phyloP scores from a whole-genome alignment of 352 stramenopile species.

The Bremia lactucae region DNA sequence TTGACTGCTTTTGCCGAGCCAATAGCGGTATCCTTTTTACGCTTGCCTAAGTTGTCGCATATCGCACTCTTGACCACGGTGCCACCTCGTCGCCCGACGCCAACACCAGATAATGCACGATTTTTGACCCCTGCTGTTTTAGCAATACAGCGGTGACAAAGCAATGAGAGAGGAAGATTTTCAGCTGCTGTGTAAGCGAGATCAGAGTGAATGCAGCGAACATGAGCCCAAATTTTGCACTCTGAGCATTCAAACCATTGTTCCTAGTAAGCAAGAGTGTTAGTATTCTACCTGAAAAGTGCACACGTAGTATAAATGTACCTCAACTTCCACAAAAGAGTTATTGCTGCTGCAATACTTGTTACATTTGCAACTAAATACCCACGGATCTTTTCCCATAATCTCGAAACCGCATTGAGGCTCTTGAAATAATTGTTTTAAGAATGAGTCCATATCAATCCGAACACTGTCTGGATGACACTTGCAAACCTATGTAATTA shows the following conservation, averaged over 20 bases:
- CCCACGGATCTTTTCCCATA: constrained; percentile 50
- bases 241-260: constrained; percentile 77
- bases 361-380: constrained; percentile 61
- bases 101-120: constrained; percentile 12
- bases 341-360: constrained; percentile 60
- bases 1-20: constrained; percentile 10
- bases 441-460: constrained; percentile 81
- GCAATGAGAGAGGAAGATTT: constrained; percentile 34
- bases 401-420: constrained; percentile 17
- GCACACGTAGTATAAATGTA: constrained; percentile 8
- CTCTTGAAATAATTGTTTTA: constrained; percentile 53
- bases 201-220: constrained; percentile 51
- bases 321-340: constrained; percentile 36
- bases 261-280: constrained; percentile 22
- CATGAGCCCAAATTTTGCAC: constrained; percentile 69
- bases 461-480: constrained; percentile 72
- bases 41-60: constrained; percentile 14
- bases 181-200: constrained; percentile 25
- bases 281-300: background rate
- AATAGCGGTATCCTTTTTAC: constrained; percentile 14
- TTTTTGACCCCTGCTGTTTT: constrained; percentile 4
- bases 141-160: constrained; percentile 43
- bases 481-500: constrained; percentile 53
- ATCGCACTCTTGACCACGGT: constrained; percentile 12
- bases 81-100: constrained; percentile 21